These are phyloP conservation scores for Solanum peruvianum DNA, from an alignment of 257 asterid species.

Conservation along the genomic window DNA sequence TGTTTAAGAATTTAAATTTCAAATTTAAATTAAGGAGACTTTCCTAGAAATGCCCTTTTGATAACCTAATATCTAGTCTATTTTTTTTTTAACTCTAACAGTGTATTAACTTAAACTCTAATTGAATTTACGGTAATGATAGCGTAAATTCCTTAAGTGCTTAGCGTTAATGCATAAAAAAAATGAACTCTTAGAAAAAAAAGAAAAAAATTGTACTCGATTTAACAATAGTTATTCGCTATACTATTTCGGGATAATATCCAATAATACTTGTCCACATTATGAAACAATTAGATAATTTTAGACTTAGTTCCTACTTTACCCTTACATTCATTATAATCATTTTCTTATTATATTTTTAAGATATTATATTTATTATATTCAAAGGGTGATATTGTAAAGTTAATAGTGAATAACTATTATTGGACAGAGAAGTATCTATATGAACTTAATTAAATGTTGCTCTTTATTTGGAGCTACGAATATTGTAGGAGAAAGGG, in stretches of 20 bases:
- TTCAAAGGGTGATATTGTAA: too few species aligned
- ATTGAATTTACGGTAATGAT: not conserved
- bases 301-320: too few species aligned
- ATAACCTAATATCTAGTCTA: not conserved
- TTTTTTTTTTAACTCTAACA: not conserved
- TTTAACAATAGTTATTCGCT: too few species aligned
- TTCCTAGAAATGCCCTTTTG: not conserved
- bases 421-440: not conserved
- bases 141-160: too few species aligned
- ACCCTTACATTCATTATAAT: too few species aligned
- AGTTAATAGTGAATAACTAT: fast-evolving
- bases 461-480: not conserved
- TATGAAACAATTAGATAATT: too few species aligned
- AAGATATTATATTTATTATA: too few species aligned
- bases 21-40: not conserved
- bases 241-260: too few species aligned
- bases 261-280: too few species aligned
- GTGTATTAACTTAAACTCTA: not conserved
- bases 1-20: too few species aligned
- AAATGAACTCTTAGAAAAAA: not conserved
- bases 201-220: too few species aligned
- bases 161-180: not conserved
- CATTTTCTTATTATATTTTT: too few species aligned
- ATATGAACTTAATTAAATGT: not conserved
- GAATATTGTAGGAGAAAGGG: not conserved